Percentiles rank a stretch among this genome's conserved stretches.
phyloP scores from a whole-genome alignment of 345 rosid species.

The Populus nigra region DNA sequence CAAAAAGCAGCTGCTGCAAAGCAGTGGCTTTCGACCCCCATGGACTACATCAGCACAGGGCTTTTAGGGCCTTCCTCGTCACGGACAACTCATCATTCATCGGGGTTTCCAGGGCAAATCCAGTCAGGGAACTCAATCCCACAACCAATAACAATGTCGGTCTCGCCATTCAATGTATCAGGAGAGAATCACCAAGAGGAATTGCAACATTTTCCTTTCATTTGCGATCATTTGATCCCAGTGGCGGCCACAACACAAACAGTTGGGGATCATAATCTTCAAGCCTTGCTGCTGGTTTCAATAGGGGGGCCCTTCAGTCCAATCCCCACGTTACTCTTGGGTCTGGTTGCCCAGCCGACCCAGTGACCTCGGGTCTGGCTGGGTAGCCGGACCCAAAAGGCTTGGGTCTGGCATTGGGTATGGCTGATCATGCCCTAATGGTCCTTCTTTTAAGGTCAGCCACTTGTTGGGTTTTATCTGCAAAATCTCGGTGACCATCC shows the following conservation, averaged over 20 bases:
- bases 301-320: conserved; percentile 99
- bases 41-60: conserved; percentile 64
- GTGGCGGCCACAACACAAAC: conserved; percentile 38
- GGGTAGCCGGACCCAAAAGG: too few species aligned
- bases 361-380: too few species aligned
- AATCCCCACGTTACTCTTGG: conserved; percentile 40
- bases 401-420: too few species aligned
- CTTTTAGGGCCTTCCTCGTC: conserved; percentile 47
- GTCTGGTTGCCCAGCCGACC: too few species aligned
- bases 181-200: conserved; percentile 42
- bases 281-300: conserved; percentile 76
- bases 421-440: too few species aligned
- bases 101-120: conserved; percentile 48
- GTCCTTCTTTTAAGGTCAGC: conserved; percentile 23
- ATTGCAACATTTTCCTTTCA: conserved; percentile 63
- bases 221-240: conserved; percentile 72
- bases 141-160: conserved; percentile 29
- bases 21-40: conserved; percentile 53
- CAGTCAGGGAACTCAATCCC: conserved; percentile 40
- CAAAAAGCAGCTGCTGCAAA: conserved; percentile 37
- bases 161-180: conserved; percentile 35
- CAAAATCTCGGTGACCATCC: conserved; percentile 31
- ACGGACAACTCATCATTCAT: conserved; percentile 26
- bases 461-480: conserved; percentile 31
- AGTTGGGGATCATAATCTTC: conserved; percentile 61